These are phyloP conservation scores for Skeletonema tropicum DNA, from an alignment of 108 stramenopile species.

Conservation along the genomic window DNA sequence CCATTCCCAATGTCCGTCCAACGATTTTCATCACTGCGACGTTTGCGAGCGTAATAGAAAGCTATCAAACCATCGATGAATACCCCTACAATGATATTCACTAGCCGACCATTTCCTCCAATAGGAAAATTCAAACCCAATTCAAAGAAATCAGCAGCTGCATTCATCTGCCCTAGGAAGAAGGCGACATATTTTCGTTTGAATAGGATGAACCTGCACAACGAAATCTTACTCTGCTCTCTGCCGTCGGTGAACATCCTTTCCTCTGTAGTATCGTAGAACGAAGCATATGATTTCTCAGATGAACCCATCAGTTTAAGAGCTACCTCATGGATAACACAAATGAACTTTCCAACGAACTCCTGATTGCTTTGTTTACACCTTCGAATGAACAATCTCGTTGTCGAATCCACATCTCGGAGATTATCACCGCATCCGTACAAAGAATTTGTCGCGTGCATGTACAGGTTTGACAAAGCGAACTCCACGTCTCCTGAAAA, in stretches of 20 bases:
- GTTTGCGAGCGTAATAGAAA: slow-evolving; percentile 22
- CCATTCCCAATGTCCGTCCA: slow-evolving; percentile 18
- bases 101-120: slow-evolving; percentile 16
- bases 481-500: slow-evolving; percentile 14
- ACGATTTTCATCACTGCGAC: neutral
- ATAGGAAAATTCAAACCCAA: slow-evolving; percentile 7
- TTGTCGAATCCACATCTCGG: slow-evolving; percentile 6
- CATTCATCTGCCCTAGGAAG: slow-evolving; percentile 13
- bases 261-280: slow-evolving; percentile 18
- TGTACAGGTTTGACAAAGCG: neutral
- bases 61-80: slow-evolving; percentile 49
- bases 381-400: neutral
- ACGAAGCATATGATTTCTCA: slow-evolving; percentile 3
- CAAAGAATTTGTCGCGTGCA: slow-evolving; percentile 7
- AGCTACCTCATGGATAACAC: neutral
- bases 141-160: slow-evolving; percentile 16
- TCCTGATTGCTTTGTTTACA: slow-evolving; percentile 1
- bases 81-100: slow-evolving; percentile 25
- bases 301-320: neutral
- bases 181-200: slow-evolving; percentile 18
- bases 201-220: slow-evolving; percentile 3
- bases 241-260: neutral
- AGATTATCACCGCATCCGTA: slow-evolving; percentile 16
- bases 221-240: neutral
- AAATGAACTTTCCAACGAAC: neutral